Percentiles rank a stretch among this genome's conserved stretches.
Evolutionary conservation across 345 rosid species (phyloP).

Genomic region (Adansonia digitata): DNA sequence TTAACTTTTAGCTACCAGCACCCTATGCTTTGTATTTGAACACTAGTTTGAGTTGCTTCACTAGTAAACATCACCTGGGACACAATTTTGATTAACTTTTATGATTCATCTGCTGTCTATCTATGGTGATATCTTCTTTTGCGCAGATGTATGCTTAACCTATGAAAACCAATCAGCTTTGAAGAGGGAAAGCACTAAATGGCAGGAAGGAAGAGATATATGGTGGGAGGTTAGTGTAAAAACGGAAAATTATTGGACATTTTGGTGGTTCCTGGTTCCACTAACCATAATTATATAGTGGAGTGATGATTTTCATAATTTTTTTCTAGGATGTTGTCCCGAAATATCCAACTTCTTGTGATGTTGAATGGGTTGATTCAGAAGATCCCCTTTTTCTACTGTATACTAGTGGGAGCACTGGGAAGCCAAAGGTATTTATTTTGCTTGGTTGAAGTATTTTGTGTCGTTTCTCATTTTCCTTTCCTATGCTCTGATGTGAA

Average conservation of each 20-base stretch:
- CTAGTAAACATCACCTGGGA: too few relatives aligned
- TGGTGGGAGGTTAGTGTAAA: constrained; percentile 85
- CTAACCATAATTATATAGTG: neutral
- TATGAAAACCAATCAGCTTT: constrained; percentile 66
- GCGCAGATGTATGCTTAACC: constrained; percentile 66
- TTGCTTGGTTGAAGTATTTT: constrained; percentile 6
- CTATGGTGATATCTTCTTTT: constrained; percentile 14
- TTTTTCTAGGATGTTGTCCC: constrained; percentile 68
- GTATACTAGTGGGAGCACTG: constrained; percentile 98
- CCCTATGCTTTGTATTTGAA: neutral
- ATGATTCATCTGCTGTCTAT: neutral
- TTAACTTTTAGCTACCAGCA: neutral
- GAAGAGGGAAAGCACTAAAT: constrained; percentile 69
- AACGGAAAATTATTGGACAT: neutral
- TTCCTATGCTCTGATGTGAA: constrained; percentile 19
- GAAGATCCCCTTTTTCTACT: constrained; percentile 96
- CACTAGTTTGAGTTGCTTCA: neutral
- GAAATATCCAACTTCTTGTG: constrained; percentile 72
- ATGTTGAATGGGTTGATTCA: constrained; percentile 96
- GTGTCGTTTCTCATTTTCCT: constrained; percentile 7
- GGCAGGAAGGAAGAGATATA: constrained; percentile 79
- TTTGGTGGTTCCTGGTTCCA: neutral
- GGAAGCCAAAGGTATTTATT: constrained; percentile 80
- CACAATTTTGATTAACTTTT: neutral
- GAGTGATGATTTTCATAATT: constrained; percentile 6